Conservation (phyloP, 176 grass and related monocot genomes). For the Rhynchospora tenuis region DNA sequence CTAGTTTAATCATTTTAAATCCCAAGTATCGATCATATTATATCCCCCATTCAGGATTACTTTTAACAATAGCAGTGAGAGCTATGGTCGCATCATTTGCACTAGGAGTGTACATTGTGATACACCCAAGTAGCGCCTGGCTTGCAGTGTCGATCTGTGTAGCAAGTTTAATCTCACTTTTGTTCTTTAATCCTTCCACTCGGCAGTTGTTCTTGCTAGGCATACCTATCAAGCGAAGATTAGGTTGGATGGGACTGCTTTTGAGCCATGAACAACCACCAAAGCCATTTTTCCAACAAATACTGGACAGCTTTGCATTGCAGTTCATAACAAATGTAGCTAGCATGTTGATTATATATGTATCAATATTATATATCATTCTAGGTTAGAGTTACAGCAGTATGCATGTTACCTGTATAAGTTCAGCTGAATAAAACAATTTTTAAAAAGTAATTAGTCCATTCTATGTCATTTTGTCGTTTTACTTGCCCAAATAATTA, state of each 20-base stretch:
- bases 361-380: background rate
- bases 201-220: conserved; percentile 41
- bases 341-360: background rate
- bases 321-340: background rate
- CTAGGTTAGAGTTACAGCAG: background rate
- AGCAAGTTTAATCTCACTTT: conserved; percentile 36
- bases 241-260: conserved; percentile 50
- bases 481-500: no score
- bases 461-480: no score
- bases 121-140: conserved; percentile 12
- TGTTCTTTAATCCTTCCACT: conserved; percentile 48
- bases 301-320: background rate
- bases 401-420: background rate
- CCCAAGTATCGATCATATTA: background rate
- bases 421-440: no score
- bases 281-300: background rate
- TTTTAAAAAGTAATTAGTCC: no score
- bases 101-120: conserved; percentile 23
- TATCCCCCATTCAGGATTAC: conserved; percentile 14
- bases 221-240: conserved; percentile 47
- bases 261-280: background rate
- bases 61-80: conserved; percentile 25
- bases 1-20: conserved; percentile 28
- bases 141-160: conserved; percentile 41
- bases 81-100: conserved; percentile 29